These are phyloP conservation scores for Draba incana DNA, from an alignment of 345 rosid genomes.

Conservation along the genomic window DNA sequence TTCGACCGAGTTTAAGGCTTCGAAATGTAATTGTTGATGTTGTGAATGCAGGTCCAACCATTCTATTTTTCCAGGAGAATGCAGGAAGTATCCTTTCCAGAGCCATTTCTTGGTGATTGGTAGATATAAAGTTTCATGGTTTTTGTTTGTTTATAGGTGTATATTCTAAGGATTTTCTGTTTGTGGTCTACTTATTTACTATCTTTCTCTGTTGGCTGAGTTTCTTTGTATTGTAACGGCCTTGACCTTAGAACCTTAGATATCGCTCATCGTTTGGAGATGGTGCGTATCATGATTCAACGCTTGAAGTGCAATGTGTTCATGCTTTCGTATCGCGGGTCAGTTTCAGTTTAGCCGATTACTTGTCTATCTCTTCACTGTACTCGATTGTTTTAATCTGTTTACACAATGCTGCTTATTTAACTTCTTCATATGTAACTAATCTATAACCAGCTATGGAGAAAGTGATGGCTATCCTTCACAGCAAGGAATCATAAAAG, in stretches of 20 bases:
- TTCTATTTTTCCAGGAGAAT: constrained; percentile 97
- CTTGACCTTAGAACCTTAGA: constrained; percentile 69
- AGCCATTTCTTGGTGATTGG: constrained; percentile 20
- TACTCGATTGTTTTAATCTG: too few relatives aligned
- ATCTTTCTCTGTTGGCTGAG: constrained; percentile 12
- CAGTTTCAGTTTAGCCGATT: constrained; percentile 33
- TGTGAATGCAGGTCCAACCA: constrained; percentile 86
- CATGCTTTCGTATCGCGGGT: constrained; percentile 99
- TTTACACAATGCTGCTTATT: constrained; percentile 22
- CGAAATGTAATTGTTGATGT: constrained; percentile 21
- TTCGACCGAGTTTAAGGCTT: too few relatives aligned
- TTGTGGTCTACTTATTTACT: background rate
- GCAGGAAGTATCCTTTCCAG: constrained; percentile 94
- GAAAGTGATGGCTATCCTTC: constrained; percentile 97
- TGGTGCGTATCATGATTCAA: constrained; percentile 89
- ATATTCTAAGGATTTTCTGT: constrained; percentile 16
- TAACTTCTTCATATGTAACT: constrained; percentile 17
- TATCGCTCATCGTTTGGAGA: constrained; percentile 98
- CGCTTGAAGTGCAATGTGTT: constrained; percentile 89
- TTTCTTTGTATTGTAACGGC: constrained; percentile 25
- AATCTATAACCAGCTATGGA: constrained; percentile 68
- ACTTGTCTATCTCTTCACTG: constrained; percentile 20
- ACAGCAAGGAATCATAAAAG: constrained; percentile 83
- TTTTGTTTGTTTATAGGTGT: constrained; percentile 5
- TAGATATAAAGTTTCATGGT: background rate